phyloP scores from a whole-genome alignment of 2,329 filamentous ascomycete genomes.

The Pseudogymnoascus sp. region DNA sequence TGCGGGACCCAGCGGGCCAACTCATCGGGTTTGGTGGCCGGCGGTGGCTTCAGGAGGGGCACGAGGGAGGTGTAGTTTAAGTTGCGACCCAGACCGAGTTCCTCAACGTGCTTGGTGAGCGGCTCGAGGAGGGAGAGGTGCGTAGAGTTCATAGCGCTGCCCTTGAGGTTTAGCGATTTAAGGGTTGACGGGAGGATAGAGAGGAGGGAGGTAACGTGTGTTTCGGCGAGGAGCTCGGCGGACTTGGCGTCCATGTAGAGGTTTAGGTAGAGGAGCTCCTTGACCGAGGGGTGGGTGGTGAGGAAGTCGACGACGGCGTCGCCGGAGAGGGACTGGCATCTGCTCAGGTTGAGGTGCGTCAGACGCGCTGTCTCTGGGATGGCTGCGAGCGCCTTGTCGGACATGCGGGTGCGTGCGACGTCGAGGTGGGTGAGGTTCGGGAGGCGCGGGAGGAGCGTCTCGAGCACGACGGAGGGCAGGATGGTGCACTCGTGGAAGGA shows the following conservation, averaged over 20 bases:
- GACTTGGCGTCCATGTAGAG: slow-evolving; percentile 63
- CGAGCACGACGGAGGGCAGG: slow-evolving; percentile 58
- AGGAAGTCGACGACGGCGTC: slow-evolving; percentile 62
- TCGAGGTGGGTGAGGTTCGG: slow-evolving; percentile 66
- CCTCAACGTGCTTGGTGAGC: slow-evolving; percentile 64
- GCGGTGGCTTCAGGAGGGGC: slow-evolving; percentile 16
- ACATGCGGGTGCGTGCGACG: slow-evolving; percentile 69
- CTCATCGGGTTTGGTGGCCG: slow-evolving; percentile 24
- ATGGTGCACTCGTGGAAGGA: slow-evolving; percentile 73
- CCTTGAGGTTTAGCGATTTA: slow-evolving; percentile 66
- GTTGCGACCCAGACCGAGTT: slow-evolving; percentile 63
- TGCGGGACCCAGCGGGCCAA: slow-evolving; percentile 43
- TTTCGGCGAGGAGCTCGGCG: slow-evolving; percentile 59
- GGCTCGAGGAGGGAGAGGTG: slow-evolving; percentile 57
- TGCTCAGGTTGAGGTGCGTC: slow-evolving; percentile 70
- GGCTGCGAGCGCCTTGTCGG: slow-evolving; percentile 57
- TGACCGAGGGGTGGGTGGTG: slow-evolving; percentile 59
- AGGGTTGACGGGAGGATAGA: slow-evolving; percentile 57
- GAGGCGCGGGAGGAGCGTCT: slow-evolving; percentile 62
- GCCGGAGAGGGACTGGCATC: slow-evolving; percentile 62
- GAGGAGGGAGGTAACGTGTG: slow-evolving; percentile 57
- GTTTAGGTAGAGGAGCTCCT: slow-evolving; percentile 61
- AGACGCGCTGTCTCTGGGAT: slow-evolving; percentile 64
- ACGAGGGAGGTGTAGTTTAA: slow-evolving; percentile 54
- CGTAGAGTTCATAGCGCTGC: slow-evolving; percentile 56